Conservation (phyloP, 352 stramenopile species). For the Phytophthora pini region DNA sequence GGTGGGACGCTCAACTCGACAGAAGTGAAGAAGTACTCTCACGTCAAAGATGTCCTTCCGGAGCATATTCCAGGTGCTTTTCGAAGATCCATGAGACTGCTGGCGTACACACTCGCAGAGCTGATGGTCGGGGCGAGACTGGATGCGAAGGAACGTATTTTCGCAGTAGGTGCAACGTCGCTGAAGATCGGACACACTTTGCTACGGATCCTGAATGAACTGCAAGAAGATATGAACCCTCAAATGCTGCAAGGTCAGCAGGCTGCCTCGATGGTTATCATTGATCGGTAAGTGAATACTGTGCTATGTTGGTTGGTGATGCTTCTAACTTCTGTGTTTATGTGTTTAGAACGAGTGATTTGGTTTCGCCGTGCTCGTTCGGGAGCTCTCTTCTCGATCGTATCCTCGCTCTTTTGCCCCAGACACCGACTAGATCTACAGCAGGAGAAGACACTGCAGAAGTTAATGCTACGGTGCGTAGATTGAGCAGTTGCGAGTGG, state of each 20-base stretch:
- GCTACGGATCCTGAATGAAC: slow-evolving; percentile 64
- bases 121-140: slow-evolving; percentile 55
- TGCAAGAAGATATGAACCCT: slow-evolving; percentile 54
- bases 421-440: slow-evolving; percentile 37
- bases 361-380: slow-evolving; percentile 71
- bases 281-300: slow-evolving; percentile 61
- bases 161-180: slow-evolving; percentile 69
- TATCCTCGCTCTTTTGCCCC: slow-evolving; percentile 67
- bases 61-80: slow-evolving; percentile 74
- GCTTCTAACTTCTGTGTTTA: slow-evolving; percentile 1
- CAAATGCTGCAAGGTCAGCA: slow-evolving; percentile 48
- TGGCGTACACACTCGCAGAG: slow-evolving; percentile 71
- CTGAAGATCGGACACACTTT: slow-evolving; percentile 85
- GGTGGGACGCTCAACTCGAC: slow-evolving; percentile 4
- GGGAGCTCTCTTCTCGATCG: slow-evolving; percentile 72
- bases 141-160: slow-evolving; percentile 77
- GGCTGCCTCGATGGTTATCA: slow-evolving; percentile 61
- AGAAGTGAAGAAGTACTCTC: slow-evolving; percentile 41
- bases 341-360: slow-evolving; percentile 59
- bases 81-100: slow-evolving; percentile 64
- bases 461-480: slow-evolving; percentile 21
- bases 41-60: slow-evolving; percentile 72
- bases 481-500: neutral
- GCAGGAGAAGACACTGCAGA: slow-evolving; percentile 20
- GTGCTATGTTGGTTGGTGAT: slow-evolving; percentile 1